A percentile compares a stretch with the other conserved stretches of the same genome.
These are phyloP conservation scores for Funneliformis mosseae DNA, from an alignment of 192 early-diverging fungal species.

Conservation along the genomic window DNA sequence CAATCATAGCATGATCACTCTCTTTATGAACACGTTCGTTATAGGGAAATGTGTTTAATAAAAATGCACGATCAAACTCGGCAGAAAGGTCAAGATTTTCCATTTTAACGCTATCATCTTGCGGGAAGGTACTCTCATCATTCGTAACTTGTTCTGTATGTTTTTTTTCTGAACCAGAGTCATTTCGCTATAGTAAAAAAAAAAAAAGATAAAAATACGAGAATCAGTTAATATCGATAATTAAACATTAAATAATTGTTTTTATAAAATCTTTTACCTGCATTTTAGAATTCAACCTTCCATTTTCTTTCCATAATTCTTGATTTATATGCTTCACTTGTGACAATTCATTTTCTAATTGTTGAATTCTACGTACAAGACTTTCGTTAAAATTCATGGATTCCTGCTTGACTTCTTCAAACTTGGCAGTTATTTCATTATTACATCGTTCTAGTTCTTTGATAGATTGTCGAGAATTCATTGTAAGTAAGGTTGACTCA, in stretches of 20 bases:
- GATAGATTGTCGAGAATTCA: not conserved
- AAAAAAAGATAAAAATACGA: too few species aligned
- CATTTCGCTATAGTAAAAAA: not conserved
- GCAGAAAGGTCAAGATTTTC: slow-evolving; percentile 18
- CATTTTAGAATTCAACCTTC: slow-evolving; percentile 64
- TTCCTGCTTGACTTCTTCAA: slow-evolving; percentile 18
- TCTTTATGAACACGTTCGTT: slow-evolving; percentile 31
- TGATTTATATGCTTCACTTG: slow-evolving; percentile 70
- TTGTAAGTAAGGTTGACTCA: too few species aligned
- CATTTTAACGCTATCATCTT: not conserved
- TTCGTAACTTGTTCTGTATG: not conserved
- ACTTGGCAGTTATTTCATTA: slow-evolving; percentile 14
- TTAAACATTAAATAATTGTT: too few species aligned
- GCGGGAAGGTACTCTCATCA: not conserved
- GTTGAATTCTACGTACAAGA: slow-evolving; percentile 9
- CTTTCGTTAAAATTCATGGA: not conserved
- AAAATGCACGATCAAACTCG: slow-evolving; percentile 18
- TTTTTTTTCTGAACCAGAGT: not conserved
- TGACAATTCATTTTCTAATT: slow-evolving; percentile 42
- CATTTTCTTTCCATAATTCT: slow-evolving; percentile 79
- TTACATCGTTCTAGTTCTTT: slow-evolving; percentile 23
- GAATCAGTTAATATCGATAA: too few species aligned
- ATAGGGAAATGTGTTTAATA: not conserved
- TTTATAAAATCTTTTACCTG: slow-evolving; percentile 40
- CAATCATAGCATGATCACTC: slow-evolving; percentile 24